A percentile compares a stretch with the other conserved stretches of the same genome.
Conservation (phyloP, 164 flowering plant genomes). For the Protea cynaroides region DNA sequence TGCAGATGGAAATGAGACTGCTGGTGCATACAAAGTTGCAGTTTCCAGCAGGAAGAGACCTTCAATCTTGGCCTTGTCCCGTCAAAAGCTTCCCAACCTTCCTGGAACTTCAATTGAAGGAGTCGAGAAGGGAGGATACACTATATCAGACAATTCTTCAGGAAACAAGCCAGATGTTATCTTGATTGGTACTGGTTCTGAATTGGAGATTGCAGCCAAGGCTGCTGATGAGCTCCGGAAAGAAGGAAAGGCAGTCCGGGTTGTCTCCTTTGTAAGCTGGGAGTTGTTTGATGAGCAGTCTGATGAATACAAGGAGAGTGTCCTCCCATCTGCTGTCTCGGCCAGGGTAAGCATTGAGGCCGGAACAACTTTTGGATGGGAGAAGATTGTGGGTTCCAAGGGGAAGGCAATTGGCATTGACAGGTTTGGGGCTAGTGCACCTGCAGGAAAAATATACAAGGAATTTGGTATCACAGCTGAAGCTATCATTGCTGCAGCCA, state of each 20-base stretch:
- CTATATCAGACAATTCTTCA: constrained; percentile 68
- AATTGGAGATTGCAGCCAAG: constrained; percentile 76
- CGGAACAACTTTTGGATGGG: constrained; percentile 94
- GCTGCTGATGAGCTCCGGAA: constrained; percentile 86
- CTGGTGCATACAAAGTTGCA: constrained; percentile 91
- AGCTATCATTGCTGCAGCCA: constrained; percentile 85
- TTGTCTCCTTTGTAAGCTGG: constrained; percentile 87
- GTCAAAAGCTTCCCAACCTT: constrained; percentile 84
- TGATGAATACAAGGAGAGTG: constrained; percentile 89
- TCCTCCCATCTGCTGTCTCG: constrained; percentile 69
- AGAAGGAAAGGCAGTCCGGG: constrained; percentile 85
- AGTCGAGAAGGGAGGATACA: constrained; percentile 90
- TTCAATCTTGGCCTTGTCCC: constrained; percentile 84
- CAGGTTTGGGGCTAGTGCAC: constrained; percentile 93
- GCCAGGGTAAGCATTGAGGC: constrained; percentile 96
- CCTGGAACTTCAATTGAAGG: constrained; percentile 88
- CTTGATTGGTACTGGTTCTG: constrained; percentile 94
- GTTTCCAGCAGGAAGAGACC: constrained; percentile 77
- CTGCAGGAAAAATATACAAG: constrained; percentile 86
- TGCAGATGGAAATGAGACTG: constrained; percentile 96
- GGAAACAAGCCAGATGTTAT: constrained; percentile 90
- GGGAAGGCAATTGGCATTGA: constrained; percentile 93
- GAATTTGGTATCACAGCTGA: constrained; percentile 85
- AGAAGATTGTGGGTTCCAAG: constrained; percentile 59
- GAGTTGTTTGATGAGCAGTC: constrained; percentile 89